Evolutionary conservation across 1,284 basidiomycete genomes (phyloP).

Genomic region (Moniliophthora roreri): DNA sequence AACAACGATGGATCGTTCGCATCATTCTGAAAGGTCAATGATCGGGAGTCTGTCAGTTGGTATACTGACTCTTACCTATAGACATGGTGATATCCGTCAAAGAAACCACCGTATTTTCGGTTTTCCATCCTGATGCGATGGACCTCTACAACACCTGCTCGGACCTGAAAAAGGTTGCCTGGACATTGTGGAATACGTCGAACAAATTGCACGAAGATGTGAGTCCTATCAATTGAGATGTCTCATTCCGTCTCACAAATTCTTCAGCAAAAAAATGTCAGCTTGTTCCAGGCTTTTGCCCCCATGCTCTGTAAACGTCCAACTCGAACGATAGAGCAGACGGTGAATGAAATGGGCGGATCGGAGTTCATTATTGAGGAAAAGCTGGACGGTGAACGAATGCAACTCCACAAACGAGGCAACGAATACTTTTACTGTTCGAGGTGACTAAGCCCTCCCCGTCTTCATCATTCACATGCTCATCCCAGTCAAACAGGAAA

Average conservation of each 20-base stretch:
- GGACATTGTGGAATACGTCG: slow-evolving; percentile 71
- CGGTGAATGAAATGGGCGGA: slow-evolving; percentile 81
- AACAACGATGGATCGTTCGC: slow-evolving; percentile 90
- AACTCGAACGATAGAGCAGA: slow-evolving; percentile 73
- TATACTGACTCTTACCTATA: slow-evolving; percentile 24
- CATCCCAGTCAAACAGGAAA: slow-evolving; percentile 58
- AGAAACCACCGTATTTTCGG: slow-evolving; percentile 84
- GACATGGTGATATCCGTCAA: slow-evolving; percentile 81
- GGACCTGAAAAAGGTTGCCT: slow-evolving; percentile 89
- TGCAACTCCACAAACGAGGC: slow-evolving; percentile 89
- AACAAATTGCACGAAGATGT: slow-evolving; percentile 65
- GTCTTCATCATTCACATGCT: not conserved
- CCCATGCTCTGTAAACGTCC: slow-evolving; percentile 93
- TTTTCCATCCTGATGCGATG: slow-evolving; percentile 89
- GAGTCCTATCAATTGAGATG: slow-evolving; percentile 2
- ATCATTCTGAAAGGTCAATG: slow-evolving; percentile 86
- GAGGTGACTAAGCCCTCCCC: slow-evolving; percentile 43
- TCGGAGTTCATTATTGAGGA: slow-evolving; percentile 86
- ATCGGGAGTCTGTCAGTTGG: not conserved
- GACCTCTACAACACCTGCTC: slow-evolving; percentile 94
- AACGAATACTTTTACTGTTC: slow-evolving; percentile 92
- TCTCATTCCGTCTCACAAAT: not conserved
- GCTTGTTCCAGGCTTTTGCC: slow-evolving; percentile 81
- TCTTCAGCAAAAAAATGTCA: slow-evolving; percentile 74
- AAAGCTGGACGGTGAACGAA: slow-evolving; percentile 93